phyloP scores from a whole-genome alignment of 441 rosid species.

The Raphanus hybrid region DNA sequence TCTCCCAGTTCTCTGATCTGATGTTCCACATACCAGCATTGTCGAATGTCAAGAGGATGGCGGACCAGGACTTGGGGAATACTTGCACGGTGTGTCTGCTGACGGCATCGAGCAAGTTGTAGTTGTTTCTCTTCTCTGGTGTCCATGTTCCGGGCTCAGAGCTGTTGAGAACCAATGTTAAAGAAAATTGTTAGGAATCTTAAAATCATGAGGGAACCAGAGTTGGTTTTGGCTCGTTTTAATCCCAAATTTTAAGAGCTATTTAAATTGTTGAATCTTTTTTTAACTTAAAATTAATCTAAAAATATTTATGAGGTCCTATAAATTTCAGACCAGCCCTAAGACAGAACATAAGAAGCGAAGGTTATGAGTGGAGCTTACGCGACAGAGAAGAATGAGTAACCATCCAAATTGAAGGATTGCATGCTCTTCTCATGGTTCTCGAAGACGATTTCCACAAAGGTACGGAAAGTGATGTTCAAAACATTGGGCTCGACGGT shows the following conservation, averaged over 20 bases:
- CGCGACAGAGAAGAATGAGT: conserved; percentile 77
- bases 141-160: conserved; percentile 72
- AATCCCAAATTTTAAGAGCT: too few species aligned
- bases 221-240: background rate
- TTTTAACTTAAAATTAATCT: too few species aligned
- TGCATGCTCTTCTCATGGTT: conserved; percentile 68
- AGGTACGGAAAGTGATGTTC: conserved; percentile 62
- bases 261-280: too few species aligned
- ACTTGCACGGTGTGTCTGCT: conserved; percentile 87
- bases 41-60: conserved; percentile 73
- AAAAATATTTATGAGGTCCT: too few species aligned
- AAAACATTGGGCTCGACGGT: conserved; percentile 50
- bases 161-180: conserved; percentile 28
- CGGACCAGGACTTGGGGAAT: conserved; percentile 81
- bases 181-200: conserved; percentile 2
- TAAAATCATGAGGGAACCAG: background rate
- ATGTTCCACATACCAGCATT: conserved; percentile 91
- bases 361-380: conserved; percentile 36
- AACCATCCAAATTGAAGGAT: conserved; percentile 63
- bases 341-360: background rate
- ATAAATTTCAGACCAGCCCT: too few species aligned
- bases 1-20: conserved; percentile 70
- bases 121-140: conserved; percentile 69
- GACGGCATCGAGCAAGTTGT: conserved; percentile 77
- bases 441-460: conserved; percentile 70